Base-by-base conservation (phyloP, 2,329 filamentous ascomycete species). In the Graphilbum sp. region DNA sequence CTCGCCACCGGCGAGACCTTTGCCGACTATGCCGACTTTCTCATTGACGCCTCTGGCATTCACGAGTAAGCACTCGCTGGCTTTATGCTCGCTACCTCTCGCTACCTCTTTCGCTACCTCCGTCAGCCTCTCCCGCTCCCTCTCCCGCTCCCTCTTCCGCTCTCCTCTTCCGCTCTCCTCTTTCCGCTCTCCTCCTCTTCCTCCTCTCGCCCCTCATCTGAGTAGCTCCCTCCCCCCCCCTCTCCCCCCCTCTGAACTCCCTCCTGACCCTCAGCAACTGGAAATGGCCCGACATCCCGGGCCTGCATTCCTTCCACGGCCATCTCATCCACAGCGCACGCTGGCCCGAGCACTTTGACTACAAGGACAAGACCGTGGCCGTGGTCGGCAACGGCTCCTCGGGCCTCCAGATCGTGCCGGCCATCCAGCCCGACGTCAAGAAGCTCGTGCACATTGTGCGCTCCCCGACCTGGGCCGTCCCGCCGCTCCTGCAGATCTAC, bases 351-450 rank as follows among this genome's bases (percentile, higher is more conserved):
- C 50, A 57, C 16, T 64, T 69, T 31, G 60, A 69, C 36, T 59
- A 61, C 40, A 49, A 55, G n/a, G 61, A 58, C 41, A 73, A 72
- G 48, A 59, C 54, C 0, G 61, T 73, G 8, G 67, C 62, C 3
- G 56, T 75, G n/a, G 69, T 75, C 36, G 69, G 69, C 9, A 72
- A 68, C 37, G 68, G 68, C 7, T 59, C 67, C 16, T 68, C 66
- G 0, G 69, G 66, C 1, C 59, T 72, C 13, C 69, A 74, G 43
- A 54, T 73, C 19, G 48, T 70, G 9, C 63, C 67, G 1, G 58
- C 61, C 23, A 61, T 72, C n/a, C 61, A 63, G 36, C 55, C 56
- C 46, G 51, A 52, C 18, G 56, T 43, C 18, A 52, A 55, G 29
- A 53, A 60, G 36, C 45, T 62, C 13, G 52, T 54, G 40, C 54